Evolutionary conservation across 2,329 filamentous ascomycete species (phyloP), one percentile per base, ranked within the genome.

Genomic region (Fusarium nelsonii): DNA sequence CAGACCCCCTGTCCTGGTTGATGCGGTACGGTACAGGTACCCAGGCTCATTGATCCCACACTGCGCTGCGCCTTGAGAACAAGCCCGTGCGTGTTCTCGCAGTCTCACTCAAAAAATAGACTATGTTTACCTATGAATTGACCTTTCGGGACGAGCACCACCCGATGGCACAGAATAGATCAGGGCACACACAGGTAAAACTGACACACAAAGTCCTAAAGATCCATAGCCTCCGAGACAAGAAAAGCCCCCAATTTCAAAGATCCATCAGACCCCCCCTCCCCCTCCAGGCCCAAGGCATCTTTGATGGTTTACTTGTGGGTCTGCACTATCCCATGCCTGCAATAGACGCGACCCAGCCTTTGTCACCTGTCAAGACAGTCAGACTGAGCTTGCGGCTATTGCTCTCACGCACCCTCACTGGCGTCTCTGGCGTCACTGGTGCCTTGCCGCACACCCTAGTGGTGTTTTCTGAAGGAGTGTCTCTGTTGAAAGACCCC

Each of bases 351-450:
- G 62, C 70, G 67, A 67, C 68, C 63, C 67, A 70, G 74, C 69
- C 69, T 71, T 67, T 65, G 73, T 77, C 76, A 76, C 69, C 74
- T 75, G 74, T 75, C 67, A 68, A 57, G 70, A 76, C 74, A 71
- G 75, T 77, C 74, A 76, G 75, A 76, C 70, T 65, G 52, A 56
- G 70, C 58, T 63, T 73, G 73, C 73, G 73, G 72, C 73, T 74
- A 74, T 74, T 66, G 65, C 64, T 70, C 68, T 72, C 63, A 58
- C 67, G 68, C 64, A 63, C 68, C 66, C 69, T 73, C 48, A 74
- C 73, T 74, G 73, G 69, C 61, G 70, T 74, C 67, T 64, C 68
- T 74, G 63, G 65, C 74, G 68, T 73, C 69, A 69, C 74, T 76
- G 75, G 65, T 74, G 74, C 74, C 75, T 75, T 75, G 72, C 56